These are phyloP conservation scores for Talaromyces sp. DNA, from an alignment of 2,329 filamentous ascomycete genomes.

Conservation along the genomic window DNA sequence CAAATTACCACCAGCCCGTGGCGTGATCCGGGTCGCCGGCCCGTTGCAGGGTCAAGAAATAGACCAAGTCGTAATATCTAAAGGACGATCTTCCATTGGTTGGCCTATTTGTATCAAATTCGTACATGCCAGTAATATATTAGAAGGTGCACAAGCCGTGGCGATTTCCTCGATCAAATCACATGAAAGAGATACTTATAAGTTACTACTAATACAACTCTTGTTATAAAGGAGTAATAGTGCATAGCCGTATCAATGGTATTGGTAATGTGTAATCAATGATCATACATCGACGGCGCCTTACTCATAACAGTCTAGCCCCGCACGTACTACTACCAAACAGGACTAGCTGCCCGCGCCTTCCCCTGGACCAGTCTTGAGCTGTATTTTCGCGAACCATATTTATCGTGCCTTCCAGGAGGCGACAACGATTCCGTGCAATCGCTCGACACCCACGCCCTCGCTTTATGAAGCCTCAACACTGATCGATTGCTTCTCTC, in stretches of 20 bases:
- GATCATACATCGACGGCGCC: neutral
- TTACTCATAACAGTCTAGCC: neutral
- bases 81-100: neutral
- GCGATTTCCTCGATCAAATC: no score
- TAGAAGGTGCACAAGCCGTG: no score
- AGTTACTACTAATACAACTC: no score
- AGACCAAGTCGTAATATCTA: neutral
- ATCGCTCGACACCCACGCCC: neutral
- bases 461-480: neutral
- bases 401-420: neutral
- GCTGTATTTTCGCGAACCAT: neutral
- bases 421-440: neutral
- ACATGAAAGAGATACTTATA: neutral
- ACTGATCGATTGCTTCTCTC: neutral
- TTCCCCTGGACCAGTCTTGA: neutral
- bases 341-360: neutral
- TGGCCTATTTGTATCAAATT: neutral
- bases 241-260: neutral
- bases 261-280: no score
- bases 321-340: neutral
- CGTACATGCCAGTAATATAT: neutral
- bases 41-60: neutral
- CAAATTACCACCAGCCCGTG: neutral
- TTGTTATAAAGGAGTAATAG: no score
- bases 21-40: neutral